Evolutionary conservation across 495 filamentous ascomycete genomes (phyloP), one percentile per base, ranked within the genome.

Genomic region (Rhypophila decipiens): DNA sequence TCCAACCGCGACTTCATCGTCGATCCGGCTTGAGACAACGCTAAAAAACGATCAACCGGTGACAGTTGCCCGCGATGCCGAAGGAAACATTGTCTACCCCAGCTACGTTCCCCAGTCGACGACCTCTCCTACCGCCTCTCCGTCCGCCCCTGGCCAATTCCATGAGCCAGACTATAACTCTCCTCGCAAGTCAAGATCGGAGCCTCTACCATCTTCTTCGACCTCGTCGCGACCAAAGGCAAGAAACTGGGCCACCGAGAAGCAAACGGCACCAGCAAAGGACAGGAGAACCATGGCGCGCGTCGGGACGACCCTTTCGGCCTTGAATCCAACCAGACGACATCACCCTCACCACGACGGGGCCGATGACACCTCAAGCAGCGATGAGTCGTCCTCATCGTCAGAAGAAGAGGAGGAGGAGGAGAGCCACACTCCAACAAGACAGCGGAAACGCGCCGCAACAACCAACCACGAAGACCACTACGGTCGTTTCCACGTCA

Each of bases 401-500:
- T 59, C 58, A 18, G 53, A 60, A n/a, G 58, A 58, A 2, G 56
- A 49, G 20, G 52, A 52, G 1, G 40, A 51, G 31, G 20, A 19
- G 3, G 15, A 4, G 8, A 9, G 41, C 24, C 24, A 41, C 24
- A 20, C n/a, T 12, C 10, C 24, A 23, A 9, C 24, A 15, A 13
- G 21, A 17, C 39, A 54, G 15, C 34, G 55, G 13, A 56, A 17
- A 4, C 20, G 22, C 4, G 15, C n/a, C 36, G 15, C 3, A 47
- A 52, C n/a, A 33, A 43, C 24, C 39, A 37, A 27, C 36, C 5
- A 39, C 22, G 37, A 64, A 35, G 55, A 66, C 15, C 55, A 44
- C 7, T 74, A 57, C 44, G 54, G 67, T 19, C 59, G 61, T 17
- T 76, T 88, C 55, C 61, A 62, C 35, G 69, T 88, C 24, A 71